A percentile compares a stretch with the other conserved stretches of the same genome.
These are phyloP conservation scores for Aspergillus neotritici DNA, from an alignment of 2,329 filamentous ascomycete species.

Conservation along the genomic window DNA sequence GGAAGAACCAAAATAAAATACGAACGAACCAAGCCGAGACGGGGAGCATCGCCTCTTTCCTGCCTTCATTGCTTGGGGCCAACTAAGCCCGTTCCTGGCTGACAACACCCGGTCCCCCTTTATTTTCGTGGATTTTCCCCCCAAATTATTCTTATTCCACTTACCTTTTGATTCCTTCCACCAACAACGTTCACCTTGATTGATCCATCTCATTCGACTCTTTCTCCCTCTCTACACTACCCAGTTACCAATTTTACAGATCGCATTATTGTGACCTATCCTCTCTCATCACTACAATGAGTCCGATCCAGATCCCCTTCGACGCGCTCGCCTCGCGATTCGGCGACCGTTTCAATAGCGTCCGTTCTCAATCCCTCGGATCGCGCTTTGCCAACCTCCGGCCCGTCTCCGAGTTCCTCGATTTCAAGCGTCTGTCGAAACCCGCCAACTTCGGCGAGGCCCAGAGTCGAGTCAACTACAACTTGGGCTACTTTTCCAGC, in stretches of 20 bases:
- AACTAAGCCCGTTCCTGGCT: conserved; percentile 12
- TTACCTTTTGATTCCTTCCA: neutral
- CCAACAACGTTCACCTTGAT: neutral
- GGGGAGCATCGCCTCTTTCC: conserved; percentile 6
- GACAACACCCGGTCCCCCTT: conserved; percentile 2
- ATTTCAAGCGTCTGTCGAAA: conserved; percentile 92
- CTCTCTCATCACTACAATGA: conserved; percentile 51
- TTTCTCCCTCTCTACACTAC: neutral
- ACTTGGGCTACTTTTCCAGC: conserved; percentile 93
- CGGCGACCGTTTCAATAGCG: conserved; percentile 80
- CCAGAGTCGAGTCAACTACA: conserved; percentile 94
- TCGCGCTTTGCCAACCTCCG: conserved; percentile 87
- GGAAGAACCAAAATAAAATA: conserved; percentile 1
- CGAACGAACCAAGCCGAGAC: conserved; percentile 1
- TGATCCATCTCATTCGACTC: neutral
- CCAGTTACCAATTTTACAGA: neutral
- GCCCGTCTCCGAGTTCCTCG: conserved; percentile 87
- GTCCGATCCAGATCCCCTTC: conserved; percentile 85
- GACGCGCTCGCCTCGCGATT: conserved; percentile 87
- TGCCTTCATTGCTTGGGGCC: conserved; percentile 11
- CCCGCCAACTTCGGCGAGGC: conserved; percentile 84
- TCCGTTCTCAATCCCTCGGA: conserved; percentile 71
- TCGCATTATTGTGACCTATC: neutral
- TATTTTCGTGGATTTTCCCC: conserved; percentile 6
- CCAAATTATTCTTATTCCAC: conserved; percentile 3